Percentiles rank a stretch among this genome's conserved stretches.
phyloP scores from a whole-genome alignment of 2,329 filamentous ascomycete species.

The Ophiocordyceps unilateralis region DNA sequence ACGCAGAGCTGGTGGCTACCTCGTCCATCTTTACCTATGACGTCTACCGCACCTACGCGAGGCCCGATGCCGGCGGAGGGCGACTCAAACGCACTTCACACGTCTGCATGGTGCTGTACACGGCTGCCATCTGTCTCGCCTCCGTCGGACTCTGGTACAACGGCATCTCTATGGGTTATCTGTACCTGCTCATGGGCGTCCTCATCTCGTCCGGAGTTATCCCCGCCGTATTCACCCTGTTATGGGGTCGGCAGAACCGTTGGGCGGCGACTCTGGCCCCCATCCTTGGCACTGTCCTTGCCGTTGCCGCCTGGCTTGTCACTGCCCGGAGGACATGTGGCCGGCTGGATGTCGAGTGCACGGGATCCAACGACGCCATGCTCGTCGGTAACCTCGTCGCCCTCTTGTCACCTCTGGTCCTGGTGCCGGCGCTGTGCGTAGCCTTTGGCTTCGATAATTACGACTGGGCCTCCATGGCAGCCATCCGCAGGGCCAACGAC shows the following conservation, averaged over 20 bases:
- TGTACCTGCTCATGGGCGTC: conserved; percentile 82
- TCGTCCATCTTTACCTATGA: conserved; percentile 80
- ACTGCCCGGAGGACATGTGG: conserved; percentile 55
- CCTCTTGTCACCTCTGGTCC: conserved; percentile 56
- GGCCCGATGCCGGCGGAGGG: conserved; percentile 57
- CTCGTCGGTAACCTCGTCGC: conserved; percentile 73
- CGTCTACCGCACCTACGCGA: conserved; percentile 74
- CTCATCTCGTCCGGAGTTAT: conserved; percentile 77
- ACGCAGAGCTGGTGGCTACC: conserved; percentile 71
- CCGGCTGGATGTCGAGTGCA: conserved; percentile 51
- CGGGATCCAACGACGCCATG: conserved; percentile 74
- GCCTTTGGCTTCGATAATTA: conserved; percentile 47
- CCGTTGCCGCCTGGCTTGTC: conserved; percentile 60
- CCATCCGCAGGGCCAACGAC: conserved; percentile 65
- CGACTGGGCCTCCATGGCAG: conserved; percentile 71
- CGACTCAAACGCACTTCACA: conserved; percentile 69
- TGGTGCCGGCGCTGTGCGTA: conserved; percentile 61
- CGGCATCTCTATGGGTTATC: conserved; percentile 72
- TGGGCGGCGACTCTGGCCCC: conserved; percentile 52
- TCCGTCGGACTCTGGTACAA: conserved; percentile 58
- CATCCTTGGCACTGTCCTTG: conserved; percentile 46
- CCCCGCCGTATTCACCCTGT: conserved; percentile 61
- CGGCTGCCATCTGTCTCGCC: conserved; percentile 61
- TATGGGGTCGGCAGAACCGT: conserved; percentile 67
- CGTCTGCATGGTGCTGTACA: conserved; percentile 51